phyloP scores from a whole-genome alignment of 1,284 basidiomycete genomes.

The Apiotrichum gamsii region DNA sequence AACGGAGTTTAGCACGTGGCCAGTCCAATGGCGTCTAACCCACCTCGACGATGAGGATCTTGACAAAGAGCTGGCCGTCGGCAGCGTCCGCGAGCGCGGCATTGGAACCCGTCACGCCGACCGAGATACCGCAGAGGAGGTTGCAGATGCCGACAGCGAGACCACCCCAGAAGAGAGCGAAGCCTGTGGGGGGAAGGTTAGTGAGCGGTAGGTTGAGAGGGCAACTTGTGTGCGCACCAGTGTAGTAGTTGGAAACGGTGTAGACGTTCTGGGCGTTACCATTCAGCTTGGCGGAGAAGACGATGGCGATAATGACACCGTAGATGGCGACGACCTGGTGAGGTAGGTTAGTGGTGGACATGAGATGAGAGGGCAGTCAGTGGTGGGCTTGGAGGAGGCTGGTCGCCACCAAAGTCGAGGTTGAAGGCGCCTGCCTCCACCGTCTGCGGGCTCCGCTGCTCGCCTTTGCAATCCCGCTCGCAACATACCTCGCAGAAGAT shows the following conservation, averaged over 20 bases:
- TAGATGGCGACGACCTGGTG: conserved; percentile 87
- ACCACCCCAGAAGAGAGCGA: conserved; percentile 89
- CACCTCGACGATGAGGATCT: conserved; percentile 81
- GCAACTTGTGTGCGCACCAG: too few species aligned
- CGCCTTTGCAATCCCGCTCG: too few species aligned
- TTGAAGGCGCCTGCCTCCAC: too few species aligned
- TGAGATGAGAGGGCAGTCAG: too few species aligned
- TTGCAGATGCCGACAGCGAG: conserved; percentile 82
- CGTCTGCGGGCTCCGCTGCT: too few species aligned
- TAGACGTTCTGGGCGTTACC: conserved; percentile 63
- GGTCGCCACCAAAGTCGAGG: too few species aligned
- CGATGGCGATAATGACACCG: conserved; percentile 79
- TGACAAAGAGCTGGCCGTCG: conserved; percentile 86
- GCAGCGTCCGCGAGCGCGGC: conserved; percentile 88
- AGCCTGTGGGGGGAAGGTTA: conserved; percentile 58
- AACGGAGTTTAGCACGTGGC: not conserved
- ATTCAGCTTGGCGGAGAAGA: conserved; percentile 74
- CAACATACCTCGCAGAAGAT: conserved; percentile 76
- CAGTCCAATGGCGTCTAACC: not conserved
- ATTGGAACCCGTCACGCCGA: conserved; percentile 85
- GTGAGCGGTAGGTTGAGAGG: not conserved
- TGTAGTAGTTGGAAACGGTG: conserved; percentile 80
- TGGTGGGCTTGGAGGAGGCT: too few species aligned
- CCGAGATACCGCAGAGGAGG: conserved; percentile 83
- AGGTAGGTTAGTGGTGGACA: not conserved